phyloP scores from a whole-genome alignment of 2,329 filamentous ascomycete species.

The Sporothrix variecibatus region DNA sequence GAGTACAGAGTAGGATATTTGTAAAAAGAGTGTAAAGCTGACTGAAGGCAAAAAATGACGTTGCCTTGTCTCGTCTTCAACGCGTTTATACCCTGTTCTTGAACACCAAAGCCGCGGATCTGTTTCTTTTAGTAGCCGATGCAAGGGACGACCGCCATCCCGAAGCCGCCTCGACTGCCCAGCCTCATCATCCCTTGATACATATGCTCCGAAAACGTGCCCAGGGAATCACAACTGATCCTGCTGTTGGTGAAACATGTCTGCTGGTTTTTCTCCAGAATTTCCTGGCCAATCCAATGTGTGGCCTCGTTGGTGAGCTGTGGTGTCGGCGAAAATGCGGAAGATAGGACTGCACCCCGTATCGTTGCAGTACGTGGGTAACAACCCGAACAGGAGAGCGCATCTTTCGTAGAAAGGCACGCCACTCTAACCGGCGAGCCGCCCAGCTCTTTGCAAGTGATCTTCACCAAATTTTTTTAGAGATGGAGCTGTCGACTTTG shows the following conservation, averaged over 20 bases:
- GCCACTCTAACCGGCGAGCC: not conserved
- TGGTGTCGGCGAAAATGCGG: not conserved
- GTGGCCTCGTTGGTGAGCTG: not conserved
- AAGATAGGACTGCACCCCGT: not conserved
- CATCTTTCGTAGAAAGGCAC: not conserved
- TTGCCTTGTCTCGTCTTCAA: not conserved
- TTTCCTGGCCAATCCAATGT: not conserved
- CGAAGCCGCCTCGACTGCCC: not conserved
- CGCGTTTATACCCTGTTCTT: not conserved
- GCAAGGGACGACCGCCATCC: not conserved
- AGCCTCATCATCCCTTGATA: not conserved
- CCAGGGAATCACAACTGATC: not conserved
- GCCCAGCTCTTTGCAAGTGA: not conserved
- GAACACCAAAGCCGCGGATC: not conserved
- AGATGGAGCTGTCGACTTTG: not conserved
- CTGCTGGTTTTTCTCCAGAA: not conserved
- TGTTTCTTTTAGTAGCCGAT: not conserved
- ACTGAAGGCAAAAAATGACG: not conserved
- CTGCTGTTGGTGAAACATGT: not conserved
- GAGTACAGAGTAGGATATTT: not conserved
- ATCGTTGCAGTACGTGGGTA: not conserved
- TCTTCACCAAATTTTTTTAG: not conserved
- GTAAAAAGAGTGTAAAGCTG: not conserved
- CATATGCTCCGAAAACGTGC: not conserved
- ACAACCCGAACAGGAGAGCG: not conserved